Percentiles rank a stretch among this genome's conserved stretches.
phyloP scores from a whole-genome alignment of 2,329 filamentous ascomycete species.

The Metarhizium brunneum region DNA sequence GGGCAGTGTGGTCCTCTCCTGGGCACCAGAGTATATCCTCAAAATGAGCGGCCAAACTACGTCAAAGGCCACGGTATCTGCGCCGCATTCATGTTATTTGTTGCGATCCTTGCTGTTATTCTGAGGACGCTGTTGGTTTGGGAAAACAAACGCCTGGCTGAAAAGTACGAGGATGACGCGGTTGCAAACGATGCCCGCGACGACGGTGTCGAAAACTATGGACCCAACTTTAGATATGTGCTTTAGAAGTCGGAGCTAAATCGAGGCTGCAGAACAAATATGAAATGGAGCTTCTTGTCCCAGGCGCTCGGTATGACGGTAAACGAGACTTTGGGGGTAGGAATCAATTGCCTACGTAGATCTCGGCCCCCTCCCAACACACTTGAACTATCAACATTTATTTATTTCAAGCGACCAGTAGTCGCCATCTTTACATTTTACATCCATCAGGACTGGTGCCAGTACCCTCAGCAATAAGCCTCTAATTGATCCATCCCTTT shows the following conservation, averaged over 20 bases:
- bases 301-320: too few species aligned
- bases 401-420: background rate
- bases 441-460: background rate
- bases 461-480: too few species aligned
- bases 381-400: too few species aligned
- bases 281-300: too few species aligned
- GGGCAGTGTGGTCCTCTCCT: conserved; percentile 8
- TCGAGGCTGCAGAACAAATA: too few species aligned
- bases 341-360: too few species aligned
- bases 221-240: conserved; percentile 6
- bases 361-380: too few species aligned
- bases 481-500: conserved; percentile 35
- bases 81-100: conserved; percentile 8
- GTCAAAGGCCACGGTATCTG: conserved; percentile 4
- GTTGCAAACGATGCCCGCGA: background rate
- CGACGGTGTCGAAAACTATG: conserved; percentile 5
- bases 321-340: too few species aligned
- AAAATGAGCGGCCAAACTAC: conserved; percentile 2
- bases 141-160: conserved; percentile 9
- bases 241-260: background rate
- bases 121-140: background rate
- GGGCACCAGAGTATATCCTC: conserved; percentile 6
- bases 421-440: background rate
- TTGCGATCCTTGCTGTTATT: conserved; percentile 8
- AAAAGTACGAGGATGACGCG: background rate